phyloP scores from a whole-genome alignment of 148 eudicot genomes.

The Dysphania ambrosioides region DNA sequence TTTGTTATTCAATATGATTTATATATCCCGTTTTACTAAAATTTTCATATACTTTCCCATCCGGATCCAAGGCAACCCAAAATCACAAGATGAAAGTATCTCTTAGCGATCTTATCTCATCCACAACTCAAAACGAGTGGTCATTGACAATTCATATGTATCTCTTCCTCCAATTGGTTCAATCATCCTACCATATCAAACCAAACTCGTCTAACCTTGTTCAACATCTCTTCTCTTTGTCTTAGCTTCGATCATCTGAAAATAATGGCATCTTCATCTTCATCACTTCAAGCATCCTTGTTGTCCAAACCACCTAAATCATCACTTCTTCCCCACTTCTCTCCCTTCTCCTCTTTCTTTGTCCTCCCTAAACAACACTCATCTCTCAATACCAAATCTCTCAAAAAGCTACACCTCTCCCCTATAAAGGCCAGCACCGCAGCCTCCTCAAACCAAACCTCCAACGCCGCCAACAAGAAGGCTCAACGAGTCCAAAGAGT shows the following conservation, averaged over 20 bases:
- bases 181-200: not conserved
- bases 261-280: conserved; percentile 4
- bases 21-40: too few relatives aligned
- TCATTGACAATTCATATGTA: conserved; percentile 1
- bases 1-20: too few relatives aligned
- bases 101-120: conserved; percentile 22
- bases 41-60: too few relatives aligned
- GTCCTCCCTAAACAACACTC: conserved; percentile 15
- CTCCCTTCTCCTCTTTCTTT: conserved; percentile 2
- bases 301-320: conserved; percentile 8
- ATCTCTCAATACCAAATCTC: conserved; percentile 5
- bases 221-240: not conserved
- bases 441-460: conserved; percentile 17
- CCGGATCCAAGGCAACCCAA: too few relatives aligned
- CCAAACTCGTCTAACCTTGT: not conserved
- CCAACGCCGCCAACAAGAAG: not conserved
- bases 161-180: not conserved
- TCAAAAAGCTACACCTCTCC: not conserved
- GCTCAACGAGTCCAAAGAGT: conserved; percentile 54
- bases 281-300: not conserved
- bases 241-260: not conserved
- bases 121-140: conserved; percentile 31
- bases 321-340: not conserved
- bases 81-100: not conserved
- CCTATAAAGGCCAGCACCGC: too few relatives aligned